Evolutionary conservation across 192 early-diverging fungal genomes (phyloP).

Genomic region (Pilobolus umbonatus): DNA sequence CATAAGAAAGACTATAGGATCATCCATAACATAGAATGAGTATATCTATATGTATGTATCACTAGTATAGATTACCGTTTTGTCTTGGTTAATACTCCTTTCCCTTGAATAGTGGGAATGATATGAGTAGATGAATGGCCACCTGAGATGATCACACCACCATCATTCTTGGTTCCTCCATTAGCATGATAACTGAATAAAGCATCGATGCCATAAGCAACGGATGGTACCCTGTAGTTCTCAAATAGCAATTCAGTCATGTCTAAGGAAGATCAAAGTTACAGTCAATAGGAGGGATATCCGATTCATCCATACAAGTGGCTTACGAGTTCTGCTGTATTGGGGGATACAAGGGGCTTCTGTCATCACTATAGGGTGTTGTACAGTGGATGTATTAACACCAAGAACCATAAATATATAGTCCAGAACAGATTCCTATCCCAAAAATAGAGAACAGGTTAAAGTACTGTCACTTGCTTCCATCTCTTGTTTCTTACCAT

Average conservation of each 20-base stretch:
- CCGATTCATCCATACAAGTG: neutral
- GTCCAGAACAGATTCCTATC: constrained; percentile 77
- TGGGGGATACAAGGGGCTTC: constrained; percentile 76
- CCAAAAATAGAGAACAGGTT: constrained; percentile 34
- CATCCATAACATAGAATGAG: neutral
- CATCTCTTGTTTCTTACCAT: constrained; percentile 54
- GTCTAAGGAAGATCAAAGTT: constrained; percentile 34
- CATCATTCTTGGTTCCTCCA: constrained; percentile 47
- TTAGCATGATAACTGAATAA: constrained; percentile 84
- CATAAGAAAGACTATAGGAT: constrained; percentile 71
- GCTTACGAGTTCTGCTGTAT: constrained; percentile 67
- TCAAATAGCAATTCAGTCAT: constrained; percentile 90
- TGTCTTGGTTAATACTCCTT: constrained; percentile 55
- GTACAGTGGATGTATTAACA: constrained; percentile 60
- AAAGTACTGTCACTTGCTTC: constrained; percentile 24
- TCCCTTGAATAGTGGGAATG: constrained; percentile 66
- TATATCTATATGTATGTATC: neutral
- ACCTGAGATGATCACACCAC: constrained; percentile 68
- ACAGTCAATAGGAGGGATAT: neutral
- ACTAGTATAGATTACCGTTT: constrained; percentile 56
- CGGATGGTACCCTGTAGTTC: constrained; percentile 68
- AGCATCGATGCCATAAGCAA: constrained; percentile 83
- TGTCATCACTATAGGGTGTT: constrained; percentile 85
- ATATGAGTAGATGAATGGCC: constrained; percentile 71
- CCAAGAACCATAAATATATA: constrained; percentile 81